Conservation (phyloP, 2,329 filamentous ascomycete species). For the Botrytis deweyae region DNA sequence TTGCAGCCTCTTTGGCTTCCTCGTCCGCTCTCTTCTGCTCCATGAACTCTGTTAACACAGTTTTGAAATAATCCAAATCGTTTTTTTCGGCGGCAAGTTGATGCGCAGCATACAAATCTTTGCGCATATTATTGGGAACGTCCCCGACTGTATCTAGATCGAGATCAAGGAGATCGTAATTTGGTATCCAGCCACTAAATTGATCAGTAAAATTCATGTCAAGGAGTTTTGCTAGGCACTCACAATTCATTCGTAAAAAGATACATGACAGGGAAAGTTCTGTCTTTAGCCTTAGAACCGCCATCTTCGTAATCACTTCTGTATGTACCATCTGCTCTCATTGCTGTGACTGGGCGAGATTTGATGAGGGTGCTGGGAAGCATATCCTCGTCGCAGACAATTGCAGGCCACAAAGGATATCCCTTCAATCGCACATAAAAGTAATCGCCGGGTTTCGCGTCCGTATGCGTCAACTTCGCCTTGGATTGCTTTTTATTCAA, state of each 20-base stretch:
- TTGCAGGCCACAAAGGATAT: constrained; percentile 89
- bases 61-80: constrained; percentile 79
- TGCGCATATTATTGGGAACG: constrained; percentile 72
- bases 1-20: constrained; percentile 46
- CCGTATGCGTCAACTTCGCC: constrained; percentile 66
- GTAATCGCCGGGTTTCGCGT: constrained; percentile 87
- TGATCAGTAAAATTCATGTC: constrained; percentile 23
- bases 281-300: constrained; percentile 79
- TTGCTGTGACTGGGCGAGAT: constrained; percentile 79
- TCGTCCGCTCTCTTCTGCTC: constrained; percentile 61
- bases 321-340: constrained; percentile 79
- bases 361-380: constrained; percentile 75
- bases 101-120: constrained; percentile 77
- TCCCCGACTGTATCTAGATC: constrained; percentile 69
- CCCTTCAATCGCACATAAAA: constrained; percentile 94
- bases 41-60: constrained; percentile 67
- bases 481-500: constrained; percentile 83
- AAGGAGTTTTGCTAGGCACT: constrained; percentile 46
- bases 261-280: constrained; percentile 95
- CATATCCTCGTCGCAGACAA: constrained; percentile 94
- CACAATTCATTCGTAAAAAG: constrained; percentile 95
- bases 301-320: constrained; percentile 84
- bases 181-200: constrained; percentile 83
- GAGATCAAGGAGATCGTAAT: constrained; percentile 77
- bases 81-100: constrained; percentile 75